phyloP scores from a whole-genome alignment of 495 filamentous ascomycete genomes.

The Evansstolkia leycettana region DNA sequence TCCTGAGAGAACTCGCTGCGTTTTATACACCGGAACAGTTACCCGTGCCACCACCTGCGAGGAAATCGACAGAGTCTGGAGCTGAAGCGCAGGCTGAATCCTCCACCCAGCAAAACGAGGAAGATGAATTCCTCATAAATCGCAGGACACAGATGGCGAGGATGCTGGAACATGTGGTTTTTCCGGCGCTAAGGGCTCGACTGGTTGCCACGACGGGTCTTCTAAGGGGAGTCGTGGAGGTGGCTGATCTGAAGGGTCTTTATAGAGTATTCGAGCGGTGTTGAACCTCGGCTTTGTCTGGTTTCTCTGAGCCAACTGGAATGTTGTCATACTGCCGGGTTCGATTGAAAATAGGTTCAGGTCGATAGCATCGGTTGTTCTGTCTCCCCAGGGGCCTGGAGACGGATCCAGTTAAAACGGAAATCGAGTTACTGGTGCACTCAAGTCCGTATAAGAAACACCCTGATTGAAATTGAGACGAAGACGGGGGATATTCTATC shows the following conservation, averaged over 20 bases:
- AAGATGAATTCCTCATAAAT: conserved; percentile 38
- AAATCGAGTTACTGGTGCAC: too few species aligned
- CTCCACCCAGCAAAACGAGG: conserved; percentile 7
- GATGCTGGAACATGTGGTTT: conserved; percentile 74
- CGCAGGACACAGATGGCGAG: conserved; percentile 53
- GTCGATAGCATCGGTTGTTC: too few species aligned
- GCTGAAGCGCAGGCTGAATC: conserved; percentile 4
- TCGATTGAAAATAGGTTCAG: too few species aligned
- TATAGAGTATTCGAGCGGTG: conserved; percentile 98
- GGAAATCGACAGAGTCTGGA: conserved; percentile 6
- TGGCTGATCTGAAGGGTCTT: conserved; percentile 86
- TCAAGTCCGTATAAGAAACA: too few species aligned
- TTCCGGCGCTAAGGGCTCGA: conserved; percentile 74
- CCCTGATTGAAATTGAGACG: too few species aligned
- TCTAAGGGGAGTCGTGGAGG: conserved; percentile 71
- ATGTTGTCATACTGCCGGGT: too few species aligned
- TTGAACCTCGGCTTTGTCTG: conserved; percentile 35
- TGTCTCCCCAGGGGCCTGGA: too few species aligned
- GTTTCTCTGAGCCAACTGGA: too few species aligned
- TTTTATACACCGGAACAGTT: conserved; percentile 88
- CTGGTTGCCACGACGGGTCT: conserved; percentile 74
- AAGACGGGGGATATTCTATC: neutral
- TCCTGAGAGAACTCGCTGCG: conserved; percentile 74
- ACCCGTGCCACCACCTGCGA: conserved; percentile 40
- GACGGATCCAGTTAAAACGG: too few species aligned